Base-by-base conservation (phyloP, 768 basidiomycete species). In the Xerocomellus amylosporus region DNA sequence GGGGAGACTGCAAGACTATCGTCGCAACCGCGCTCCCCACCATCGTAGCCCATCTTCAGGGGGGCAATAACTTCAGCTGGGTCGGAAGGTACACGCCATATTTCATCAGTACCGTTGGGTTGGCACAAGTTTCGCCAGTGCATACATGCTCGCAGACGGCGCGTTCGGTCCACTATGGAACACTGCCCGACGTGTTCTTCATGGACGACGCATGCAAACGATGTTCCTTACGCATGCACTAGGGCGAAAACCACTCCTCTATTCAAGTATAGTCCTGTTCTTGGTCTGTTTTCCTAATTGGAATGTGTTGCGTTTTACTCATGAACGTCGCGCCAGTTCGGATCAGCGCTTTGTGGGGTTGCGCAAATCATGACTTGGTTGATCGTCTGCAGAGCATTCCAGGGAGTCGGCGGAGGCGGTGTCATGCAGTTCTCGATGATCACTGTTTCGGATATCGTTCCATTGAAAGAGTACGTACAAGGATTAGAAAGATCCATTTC, bases 401-500 rank as follows among this genome's bases (percentile, higher is more conserved):
- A 93, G 68, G 90, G 92, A 10, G 82, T 91, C 30, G 91, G 90
- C 12, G 89, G 88, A 15, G 88, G 88, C 5, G 90, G 88, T 3
- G 81, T 90, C 49, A 74, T 87, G 9, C 87, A 88, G 62, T 73
- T 91, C 59, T 84, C 87, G 1, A 81, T 86, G 49, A 91, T 92
- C 63, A 86, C 81, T 1, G 84, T 92, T 40, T 84, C 87, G 40
- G 93, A 94, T 67, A 92, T 94, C 38, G 87, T 93, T 1, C 82
- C 90, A 0, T 73, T 95, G 40, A 75, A 84, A 73, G 85, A 91
- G 88, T 88, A 65, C 44, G 84, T 7, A 14, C 2, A 24, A 28
- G 8, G 12, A 20, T 40, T 38, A 15, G 10, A 34, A 8, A 14
- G 1, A 39, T 46, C 26, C 2, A 43, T 19, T 30, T 34, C 2